These are phyloP conservation scores for Kwoniella sp. DNA, from an alignment of 768 basidiomycete genomes.

Conservation along the genomic window DNA sequence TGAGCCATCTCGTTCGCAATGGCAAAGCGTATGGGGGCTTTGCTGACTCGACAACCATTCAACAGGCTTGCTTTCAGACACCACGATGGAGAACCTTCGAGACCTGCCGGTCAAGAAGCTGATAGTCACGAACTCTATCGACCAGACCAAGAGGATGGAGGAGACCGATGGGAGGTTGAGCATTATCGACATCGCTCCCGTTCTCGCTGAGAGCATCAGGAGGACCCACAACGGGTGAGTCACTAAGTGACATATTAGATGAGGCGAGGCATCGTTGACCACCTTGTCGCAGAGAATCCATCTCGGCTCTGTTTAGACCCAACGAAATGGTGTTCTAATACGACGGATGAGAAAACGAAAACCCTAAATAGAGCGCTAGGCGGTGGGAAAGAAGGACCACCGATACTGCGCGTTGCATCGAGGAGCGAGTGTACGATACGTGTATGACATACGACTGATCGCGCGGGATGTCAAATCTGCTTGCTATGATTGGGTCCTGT, in stretches of 20 bases:
- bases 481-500: too few species aligned
- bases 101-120: slow-evolving; percentile 79
- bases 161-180: slow-evolving; percentile 72
- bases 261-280: too few species aligned
- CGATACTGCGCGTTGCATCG: too few species aligned
- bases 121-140: slow-evolving; percentile 97
- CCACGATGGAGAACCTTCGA: slow-evolving; percentile 70
- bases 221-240: slow-evolving; percentile 81
- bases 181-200: slow-evolving; percentile 89
- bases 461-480: neutral
- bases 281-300: slow-evolving; percentile 47
- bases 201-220: slow-evolving; percentile 92
- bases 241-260: neutral
- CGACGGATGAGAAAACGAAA: neutral
- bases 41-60: neutral
- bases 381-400: too few species aligned
- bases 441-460: too few species aligned
- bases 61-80: slow-evolving; percentile 79
- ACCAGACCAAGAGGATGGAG: slow-evolving; percentile 70
- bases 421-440: too few species aligned
- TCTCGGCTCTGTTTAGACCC: slow-evolving; percentile 47
- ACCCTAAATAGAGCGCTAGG: too few species aligned
- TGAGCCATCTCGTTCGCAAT: slow-evolving; percentile 10
- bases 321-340: slow-evolving; percentile 20
- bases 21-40: neutral